A percentile compares a stretch with the other conserved stretches of the same genome.
phyloP scores from a whole-genome alignment of 192 early-diverging fungal species.

The Mortierella alpina region DNA sequence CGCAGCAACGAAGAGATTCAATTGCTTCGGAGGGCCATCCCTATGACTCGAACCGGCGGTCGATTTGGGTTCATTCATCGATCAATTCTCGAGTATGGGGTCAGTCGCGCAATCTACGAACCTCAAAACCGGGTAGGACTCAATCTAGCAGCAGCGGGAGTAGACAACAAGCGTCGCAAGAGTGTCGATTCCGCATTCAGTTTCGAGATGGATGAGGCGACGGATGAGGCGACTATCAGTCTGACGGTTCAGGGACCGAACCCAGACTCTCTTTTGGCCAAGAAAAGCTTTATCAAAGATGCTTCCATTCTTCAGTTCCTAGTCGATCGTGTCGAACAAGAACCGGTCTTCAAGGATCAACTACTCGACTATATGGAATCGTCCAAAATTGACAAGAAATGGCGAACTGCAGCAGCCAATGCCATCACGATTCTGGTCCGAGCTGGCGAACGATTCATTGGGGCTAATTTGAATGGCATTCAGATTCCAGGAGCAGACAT shows the following conservation, averaged over 20 bases:
- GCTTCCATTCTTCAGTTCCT: slow-evolving; percentile 19
- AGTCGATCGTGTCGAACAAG: background rate
- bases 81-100: slow-evolving; percentile 12
- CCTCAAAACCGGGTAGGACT: background rate
- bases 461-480: too few relatives aligned
- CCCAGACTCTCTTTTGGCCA: background rate
- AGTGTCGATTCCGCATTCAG: slow-evolving; percentile 4
- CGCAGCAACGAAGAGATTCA: background rate
- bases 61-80: background rate
- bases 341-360: slow-evolving; percentile 3
- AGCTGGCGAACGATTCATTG: too few relatives aligned
- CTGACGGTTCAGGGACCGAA: background rate
- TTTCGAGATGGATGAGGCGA: background rate
- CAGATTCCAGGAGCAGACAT: slow-evolving; percentile 1
- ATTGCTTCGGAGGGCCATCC: background rate
- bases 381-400: slow-evolving; percentile 10
- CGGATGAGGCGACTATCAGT: background rate
- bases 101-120: background rate
- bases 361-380: slow-evolving; percentile 1
- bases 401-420: slow-evolving; percentile 19
- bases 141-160: background rate
- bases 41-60: background rate
- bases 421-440: slow-evolving; percentile 29
- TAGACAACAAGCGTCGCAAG: background rate
- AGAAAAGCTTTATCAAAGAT: slow-evolving; percentile 3